Base-by-base conservation (phyloP, 352 stramenopile genomes). In the Blastocystis sp. region DNA sequence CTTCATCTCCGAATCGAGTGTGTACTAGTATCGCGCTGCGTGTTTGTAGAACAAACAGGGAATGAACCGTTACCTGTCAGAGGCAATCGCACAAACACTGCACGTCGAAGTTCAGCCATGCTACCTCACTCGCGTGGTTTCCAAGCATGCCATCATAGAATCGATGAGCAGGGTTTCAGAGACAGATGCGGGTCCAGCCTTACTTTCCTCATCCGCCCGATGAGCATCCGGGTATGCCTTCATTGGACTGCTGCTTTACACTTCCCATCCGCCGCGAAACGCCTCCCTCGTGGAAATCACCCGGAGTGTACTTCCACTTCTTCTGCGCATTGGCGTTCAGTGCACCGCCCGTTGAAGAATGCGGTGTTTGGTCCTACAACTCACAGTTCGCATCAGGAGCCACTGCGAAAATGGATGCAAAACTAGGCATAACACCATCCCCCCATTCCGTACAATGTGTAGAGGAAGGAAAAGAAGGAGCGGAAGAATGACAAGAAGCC, bases 141-240 rank as follows among this genome's bases (percentile, higher is more conserved):
- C n/a, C 21, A 28, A 66, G 59, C 23, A 64, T 40, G 7, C 52
- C 71, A 41, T 81, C 71, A 81, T 81, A 81, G 43, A 66, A 52
- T 23, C 41, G 9, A 48, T 66, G 4, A 2, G 59, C 23, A 74
- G 23, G 4, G 23, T 48, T 81, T 66, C 71, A 62, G 19, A 28
- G n/a, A 41, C 21, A 52, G 28, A 1, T 17, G 4, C 34, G 21
- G 40, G 41, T 53, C 66, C 14, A 74, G 5, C 48, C 28, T 66
- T 81, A 81, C 71, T 81, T 81, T 66, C 71, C 71, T 81, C 71
- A 81, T 81, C 71, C 71, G 23, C 71, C 71, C 10, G 41, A 64
- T 53, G 45, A 19, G 56, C 71, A 81, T 56, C 71, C 71, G 40
- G 71, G 71, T 2, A 81, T 2, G 14, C 48, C 48, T 0, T 56